Base-by-base conservation (phyloP, 257 asterid species). In the Lavandula angustifolia region DNA sequence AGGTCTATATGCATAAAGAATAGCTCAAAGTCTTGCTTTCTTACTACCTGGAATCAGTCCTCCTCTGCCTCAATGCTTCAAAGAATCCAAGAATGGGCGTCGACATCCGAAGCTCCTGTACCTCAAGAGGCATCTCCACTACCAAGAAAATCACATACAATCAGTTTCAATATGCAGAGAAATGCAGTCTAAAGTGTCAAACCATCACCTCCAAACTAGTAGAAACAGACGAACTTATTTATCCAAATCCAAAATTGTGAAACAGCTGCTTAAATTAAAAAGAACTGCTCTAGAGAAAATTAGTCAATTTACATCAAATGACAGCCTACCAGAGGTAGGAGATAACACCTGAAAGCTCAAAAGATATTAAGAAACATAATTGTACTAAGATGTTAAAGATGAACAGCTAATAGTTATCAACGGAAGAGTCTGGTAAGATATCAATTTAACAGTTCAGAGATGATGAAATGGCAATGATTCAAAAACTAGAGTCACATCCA, bases 121-220 rank as follows among this genome's bases (percentile, higher is more conserved):
- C 54, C 29, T 14, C n/a, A 27, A 56, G 10, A 56, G 54, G 48
- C 42, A 57, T 40, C 59, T 49, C 34, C 49, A 31, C 54, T 43
- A 18, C 41, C 47, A 51, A 49, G 57, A 57, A 41, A 9, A 29
- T 50, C 57, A 16, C 67, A 58, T 52, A 61, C 22, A 34, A 58
- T 54, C 63, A 31, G 52, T 9, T 16, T 40, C 51, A 0, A 72
- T 60, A 16, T 47, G 14, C 14, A 27, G n/a, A 5, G 4, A 65
- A 52, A 31, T 8, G 12, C 7, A 46, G 3, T 22, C 13, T 7
- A 27, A 5, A 10, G 10, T 41, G 55, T 43, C 40, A 33, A 51
- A 60, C 11, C 0, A 33, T 7, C 9, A 14, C 9, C 41, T 27
- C 14, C 44, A 14, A 6, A 18, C 18, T 6, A 62, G 11, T 18